Evolutionary conservation across 2,329 filamentous ascomycete species (phyloP).

Genomic region (Gaeumannomyces tritici): DNA sequence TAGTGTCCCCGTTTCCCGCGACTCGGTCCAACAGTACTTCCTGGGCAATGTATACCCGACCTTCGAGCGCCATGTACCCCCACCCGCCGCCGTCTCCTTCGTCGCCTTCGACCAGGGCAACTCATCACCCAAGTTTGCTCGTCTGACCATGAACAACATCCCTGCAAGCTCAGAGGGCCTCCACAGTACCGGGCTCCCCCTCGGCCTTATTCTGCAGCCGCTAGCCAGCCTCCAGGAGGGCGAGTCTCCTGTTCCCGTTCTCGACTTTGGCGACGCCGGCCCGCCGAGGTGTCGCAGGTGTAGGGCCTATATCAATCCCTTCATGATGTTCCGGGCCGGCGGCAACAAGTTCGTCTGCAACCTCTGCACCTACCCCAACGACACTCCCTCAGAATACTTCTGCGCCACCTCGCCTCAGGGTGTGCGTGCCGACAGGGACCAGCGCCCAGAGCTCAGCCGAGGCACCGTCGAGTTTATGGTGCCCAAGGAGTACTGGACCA

Average conservation of each 20-base stretch:
- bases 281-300: slow-evolving; percentile 89
- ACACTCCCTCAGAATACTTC: slow-evolving; percentile 87
- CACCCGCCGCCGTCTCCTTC: slow-evolving; percentile 79
- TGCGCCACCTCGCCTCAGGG: slow-evolving; percentile 82
- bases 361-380: slow-evolving; percentile 94
- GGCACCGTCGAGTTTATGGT: slow-evolving; percentile 96
- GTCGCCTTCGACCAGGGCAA: slow-evolving; percentile 96
- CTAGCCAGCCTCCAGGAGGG: slow-evolving; percentile 74
- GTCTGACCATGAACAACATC: slow-evolving; percentile 89
- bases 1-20: slow-evolving; percentile 78
- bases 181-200: slow-evolving; percentile 68
- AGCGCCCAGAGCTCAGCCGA: slow-evolving; percentile 78
- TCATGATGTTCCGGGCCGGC: slow-evolving; percentile 92
- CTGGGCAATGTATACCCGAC: slow-evolving; percentile 85
- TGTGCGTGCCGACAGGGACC: slow-evolving; percentile 75
- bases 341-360: slow-evolving; percentile 98
- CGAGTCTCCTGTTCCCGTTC: slow-evolving; percentile 77
- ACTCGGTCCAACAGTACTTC: slow-evolving; percentile 74
- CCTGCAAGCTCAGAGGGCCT: slow-evolving; percentile 75
- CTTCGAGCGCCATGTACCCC: slow-evolving; percentile 87
- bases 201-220: slow-evolving; percentile 84
- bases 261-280: slow-evolving; percentile 88
- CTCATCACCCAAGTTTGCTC: slow-evolving; percentile 85
- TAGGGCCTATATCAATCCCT: slow-evolving; percentile 95
- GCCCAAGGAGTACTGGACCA: slow-evolving; percentile 97